These are phyloP conservation scores for Phytophthora citricola DNA, from an alignment of 352 stramenopile genomes.

Conservation along the genomic window DNA sequence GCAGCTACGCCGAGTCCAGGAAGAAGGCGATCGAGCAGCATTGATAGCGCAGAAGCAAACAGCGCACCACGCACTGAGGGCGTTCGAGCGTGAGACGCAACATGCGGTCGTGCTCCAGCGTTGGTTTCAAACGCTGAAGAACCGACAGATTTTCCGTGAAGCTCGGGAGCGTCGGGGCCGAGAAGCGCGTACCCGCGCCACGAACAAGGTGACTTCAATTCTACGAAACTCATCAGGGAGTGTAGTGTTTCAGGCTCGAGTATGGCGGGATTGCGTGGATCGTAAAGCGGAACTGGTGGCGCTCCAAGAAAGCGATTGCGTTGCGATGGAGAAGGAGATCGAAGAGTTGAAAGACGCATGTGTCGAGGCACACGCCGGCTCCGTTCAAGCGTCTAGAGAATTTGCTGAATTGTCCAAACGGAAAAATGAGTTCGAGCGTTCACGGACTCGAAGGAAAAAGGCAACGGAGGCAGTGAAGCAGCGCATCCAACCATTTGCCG, in stretches of 20 bases:
- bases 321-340: constrained; percentile 58
- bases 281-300: constrained; percentile 46
- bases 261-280: constrained; percentile 75
- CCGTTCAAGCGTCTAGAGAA: constrained; percentile 43
- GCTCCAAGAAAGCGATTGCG: constrained; percentile 51
- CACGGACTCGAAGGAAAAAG: constrained; percentile 27
- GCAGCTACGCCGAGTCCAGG: constrained; percentile 50
- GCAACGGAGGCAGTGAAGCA: constrained; percentile 50
- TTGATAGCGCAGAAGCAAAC: constrained; percentile 69
- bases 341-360: constrained; percentile 53
- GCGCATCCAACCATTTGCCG: constrained; percentile 65
- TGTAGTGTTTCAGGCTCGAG: constrained; percentile 70
- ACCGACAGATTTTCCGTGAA: constrained; percentile 64
- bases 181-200: constrained; percentile 31
- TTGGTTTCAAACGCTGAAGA: constrained; percentile 67
- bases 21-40: constrained; percentile 66
- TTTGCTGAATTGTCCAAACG: constrained; percentile 42
- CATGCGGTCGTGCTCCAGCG: constrained; percentile 61
- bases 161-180: constrained; percentile 30
- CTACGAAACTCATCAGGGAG: constrained; percentile 37
- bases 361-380: constrained; percentile 49
- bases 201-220: constrained; percentile 44
- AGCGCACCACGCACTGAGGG: constrained; percentile 62
- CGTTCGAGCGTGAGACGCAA: constrained; percentile 42
- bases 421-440: constrained; percentile 44